Conservation (phyloP, 495 filamentous ascomycete species). For the Geoglossum glabrum region DNA sequence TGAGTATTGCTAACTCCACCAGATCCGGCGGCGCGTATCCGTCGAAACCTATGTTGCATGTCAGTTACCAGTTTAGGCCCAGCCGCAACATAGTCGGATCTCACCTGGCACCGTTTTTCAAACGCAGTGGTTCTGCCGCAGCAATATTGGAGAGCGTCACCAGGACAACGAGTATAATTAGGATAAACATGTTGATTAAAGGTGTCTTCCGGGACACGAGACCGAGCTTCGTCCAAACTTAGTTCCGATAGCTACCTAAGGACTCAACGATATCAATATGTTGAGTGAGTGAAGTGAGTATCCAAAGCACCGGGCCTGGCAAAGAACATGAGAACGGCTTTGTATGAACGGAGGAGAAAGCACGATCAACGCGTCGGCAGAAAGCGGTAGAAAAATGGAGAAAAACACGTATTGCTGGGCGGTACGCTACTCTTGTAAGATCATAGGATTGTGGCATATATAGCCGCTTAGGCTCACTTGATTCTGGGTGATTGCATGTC, state of each 20-base stretch:
- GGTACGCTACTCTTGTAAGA: neutral
- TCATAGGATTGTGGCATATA: neutral
- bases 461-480: neutral
- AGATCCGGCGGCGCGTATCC: neutral
- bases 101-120: neutral
- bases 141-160: neutral
- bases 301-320: neutral
- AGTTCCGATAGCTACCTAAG: neutral
- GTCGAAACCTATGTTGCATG: neutral
- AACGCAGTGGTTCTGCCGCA: neutral
- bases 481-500: neutral
- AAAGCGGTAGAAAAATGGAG: neutral
- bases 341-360: neutral
- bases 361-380: neutral
- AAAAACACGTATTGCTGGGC: neutral
- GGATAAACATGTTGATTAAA: neutral
- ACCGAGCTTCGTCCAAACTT: neutral
- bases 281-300: neutral
- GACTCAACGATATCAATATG: neutral
- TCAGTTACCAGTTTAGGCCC: neutral
- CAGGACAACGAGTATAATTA: neutral
- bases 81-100: neutral
- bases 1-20: neutral
- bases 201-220: neutral
- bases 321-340: neutral